A percentile compares a stretch with the other conserved stretches of the same genome.
These are phyloP conservation scores for Tillandsia leiboldiana DNA, from an alignment of 176 grass and related monocot genomes.

Conservation along the genomic window DNA sequence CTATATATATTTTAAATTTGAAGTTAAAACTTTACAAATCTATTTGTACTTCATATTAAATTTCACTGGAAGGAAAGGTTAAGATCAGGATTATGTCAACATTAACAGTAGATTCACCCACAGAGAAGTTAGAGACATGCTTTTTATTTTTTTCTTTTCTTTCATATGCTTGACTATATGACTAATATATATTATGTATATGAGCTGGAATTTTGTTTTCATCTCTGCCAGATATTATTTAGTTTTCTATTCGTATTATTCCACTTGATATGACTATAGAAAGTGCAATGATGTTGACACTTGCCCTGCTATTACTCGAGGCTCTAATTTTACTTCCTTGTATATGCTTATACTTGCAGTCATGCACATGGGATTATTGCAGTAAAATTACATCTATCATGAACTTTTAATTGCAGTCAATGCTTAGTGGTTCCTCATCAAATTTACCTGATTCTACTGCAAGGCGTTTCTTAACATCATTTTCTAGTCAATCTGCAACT, in stretches of 20 bases:
- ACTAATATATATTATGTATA: too few species aligned
- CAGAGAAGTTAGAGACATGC: neutral
- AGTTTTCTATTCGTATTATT: too few species aligned
- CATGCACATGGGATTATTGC: neutral
- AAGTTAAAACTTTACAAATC: too few species aligned
- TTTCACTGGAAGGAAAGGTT: too few species aligned
- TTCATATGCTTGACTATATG: neutral
- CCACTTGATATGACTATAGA: neutral
- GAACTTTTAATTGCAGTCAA: constrained; percentile 11
- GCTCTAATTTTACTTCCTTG: neutral
- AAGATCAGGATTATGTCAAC: too few species aligned
- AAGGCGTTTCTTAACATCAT: constrained; percentile 14
- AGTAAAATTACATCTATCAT: neutral
- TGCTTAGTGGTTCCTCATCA: constrained; percentile 20
- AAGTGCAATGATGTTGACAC: neutral
- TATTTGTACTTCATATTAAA: too few species aligned
- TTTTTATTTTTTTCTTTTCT: neutral
- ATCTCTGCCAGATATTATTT: neutral
- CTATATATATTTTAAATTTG: too few species aligned
- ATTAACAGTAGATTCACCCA: too few species aligned
- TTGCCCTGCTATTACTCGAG: neutral
- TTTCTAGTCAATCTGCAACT: constrained; percentile 21
- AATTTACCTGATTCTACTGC: constrained; percentile 21
- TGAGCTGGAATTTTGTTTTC: neutral
- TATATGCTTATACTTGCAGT: neutral